Conservation (phyloP, 495 filamentous ascomycete species). For the Gamarada debralockiae region DNA sequence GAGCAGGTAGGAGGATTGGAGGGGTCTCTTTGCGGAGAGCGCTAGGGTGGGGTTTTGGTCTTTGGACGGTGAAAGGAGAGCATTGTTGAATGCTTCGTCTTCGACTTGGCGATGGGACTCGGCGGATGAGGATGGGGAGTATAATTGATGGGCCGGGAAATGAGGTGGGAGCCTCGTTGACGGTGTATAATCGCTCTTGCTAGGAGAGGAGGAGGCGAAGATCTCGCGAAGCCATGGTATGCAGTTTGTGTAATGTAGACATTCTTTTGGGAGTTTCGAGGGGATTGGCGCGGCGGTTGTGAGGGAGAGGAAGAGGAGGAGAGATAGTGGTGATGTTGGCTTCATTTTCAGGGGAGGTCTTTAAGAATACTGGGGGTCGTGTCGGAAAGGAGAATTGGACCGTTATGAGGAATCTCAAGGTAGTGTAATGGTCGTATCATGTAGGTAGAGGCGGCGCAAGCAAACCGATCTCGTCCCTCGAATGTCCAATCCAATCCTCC, state of each 20-base stretch:
- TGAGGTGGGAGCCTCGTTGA: slow-evolving; percentile 25
- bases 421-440: no score
- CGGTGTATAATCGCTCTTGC: slow-evolving; percentile 31
- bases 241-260: slow-evolving; percentile 10
- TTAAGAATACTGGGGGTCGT: neutral
- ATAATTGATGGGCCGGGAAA: slow-evolving; percentile 16
- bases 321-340: slow-evolving; percentile 17
- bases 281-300: slow-evolving; percentile 10
- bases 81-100: slow-evolving; percentile 24
- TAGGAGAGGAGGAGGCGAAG: slow-evolving; percentile 27
- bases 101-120: neutral
- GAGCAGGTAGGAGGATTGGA: slow-evolving; percentile 21
- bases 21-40: slow-evolving; percentile 12
- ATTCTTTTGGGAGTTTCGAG: slow-evolving; percentile 6
- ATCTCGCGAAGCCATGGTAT: slow-evolving; percentile 26
- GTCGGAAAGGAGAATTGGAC: neutral
- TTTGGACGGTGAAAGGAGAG: slow-evolving; percentile 17
- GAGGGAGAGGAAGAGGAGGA: slow-evolving; percentile 21
- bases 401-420: neutral
- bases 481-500: no score
- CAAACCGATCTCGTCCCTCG: no score
- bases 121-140: neutral
- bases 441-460: no score
- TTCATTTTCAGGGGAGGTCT: slow-evolving; percentile 13
- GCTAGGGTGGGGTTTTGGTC: slow-evolving; percentile 5